These are phyloP conservation scores for Suhomyces sp. DNA, from an alignment of 805 yeast species.

Conservation along the genomic window DNA sequence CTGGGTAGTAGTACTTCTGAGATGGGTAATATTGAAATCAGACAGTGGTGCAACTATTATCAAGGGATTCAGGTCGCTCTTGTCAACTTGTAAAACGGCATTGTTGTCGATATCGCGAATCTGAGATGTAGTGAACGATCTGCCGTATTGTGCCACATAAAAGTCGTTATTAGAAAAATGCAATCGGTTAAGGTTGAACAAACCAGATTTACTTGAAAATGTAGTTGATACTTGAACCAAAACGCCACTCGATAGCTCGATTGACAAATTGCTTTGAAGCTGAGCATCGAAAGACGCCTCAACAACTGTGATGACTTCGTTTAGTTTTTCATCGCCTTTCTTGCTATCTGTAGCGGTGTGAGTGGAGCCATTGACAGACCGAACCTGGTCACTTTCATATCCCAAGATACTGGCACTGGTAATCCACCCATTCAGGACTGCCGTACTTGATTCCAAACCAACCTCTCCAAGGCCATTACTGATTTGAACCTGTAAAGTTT, in stretches of 20 bases:
- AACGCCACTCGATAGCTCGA: slow-evolving; percentile 38
- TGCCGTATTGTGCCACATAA: not conserved
- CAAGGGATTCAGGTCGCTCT: not conserved
- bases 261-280: slow-evolving; percentile 33
- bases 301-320: slow-evolving; percentile 28
- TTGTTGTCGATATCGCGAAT: not conserved
- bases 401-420: slow-evolving; percentile 54
- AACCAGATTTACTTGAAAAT: not conserved
- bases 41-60: not conserved
- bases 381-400: slow-evolving; percentile 48
- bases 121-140: not conserved
- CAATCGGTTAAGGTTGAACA: too few species aligned
- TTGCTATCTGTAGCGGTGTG: not conserved
- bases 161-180: too few species aligned
- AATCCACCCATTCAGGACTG: slow-evolving; percentile 56
- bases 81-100: not conserved
- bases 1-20: not conserved
- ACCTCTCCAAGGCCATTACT: slow-evolving; percentile 49
- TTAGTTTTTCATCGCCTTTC: not conserved
- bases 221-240: slow-evolving; percentile 20
- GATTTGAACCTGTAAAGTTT: slow-evolving; percentile 44
- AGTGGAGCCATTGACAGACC: not conserved
- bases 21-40: not conserved
- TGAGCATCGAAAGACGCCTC: slow-evolving; percentile 30
- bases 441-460: slow-evolving; percentile 13